These are phyloP conservation scores for Saussurea involucrata DNA, from an alignment of 129 eudicot species.

Conservation along the genomic window DNA sequence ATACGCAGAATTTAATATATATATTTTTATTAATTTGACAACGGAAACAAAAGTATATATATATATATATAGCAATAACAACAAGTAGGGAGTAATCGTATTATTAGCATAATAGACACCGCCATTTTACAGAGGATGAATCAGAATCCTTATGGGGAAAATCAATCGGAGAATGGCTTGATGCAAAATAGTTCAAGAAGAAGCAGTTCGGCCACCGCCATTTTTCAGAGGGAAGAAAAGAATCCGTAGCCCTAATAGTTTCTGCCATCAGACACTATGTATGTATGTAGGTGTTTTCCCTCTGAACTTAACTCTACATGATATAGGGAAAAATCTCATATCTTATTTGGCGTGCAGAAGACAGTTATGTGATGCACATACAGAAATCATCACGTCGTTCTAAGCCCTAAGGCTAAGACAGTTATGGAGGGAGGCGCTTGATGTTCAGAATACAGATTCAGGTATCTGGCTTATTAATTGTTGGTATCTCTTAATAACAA, in stretches of 20 bases:
- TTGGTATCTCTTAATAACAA: constrained; percentile 2
- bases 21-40: too few relatives aligned
- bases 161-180: too few relatives aligned
- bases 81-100: too few relatives aligned
- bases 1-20: too few relatives aligned
- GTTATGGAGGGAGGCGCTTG: constrained; percentile 19
- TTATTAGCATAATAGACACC: too few relatives aligned
- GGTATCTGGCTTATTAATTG: constrained; percentile 6
- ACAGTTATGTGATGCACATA: constrained; percentile 22
- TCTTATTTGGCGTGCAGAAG: constrained; percentile 31
- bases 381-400: constrained; percentile 20
- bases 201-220: constrained; percentile 95
- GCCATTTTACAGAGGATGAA: too few relatives aligned
- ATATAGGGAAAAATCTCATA: background rate
- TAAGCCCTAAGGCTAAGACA: constrained; percentile 24
- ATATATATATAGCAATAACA: too few relatives aligned
- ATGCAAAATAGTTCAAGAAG: too few relatives aligned
- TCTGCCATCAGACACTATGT: background rate
- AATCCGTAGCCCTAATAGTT: constrained; percentile 27
- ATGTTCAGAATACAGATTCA: constrained; percentile 22
- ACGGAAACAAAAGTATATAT: too few relatives aligned
- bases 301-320: constrained; percentile 5
- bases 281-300: constrained; percentile 47
- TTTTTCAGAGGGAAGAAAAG: constrained; percentile 51
- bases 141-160: too few relatives aligned